Conservation (phyloP, 257 asterid species). For the Salvia rosmarinus region DNA sequence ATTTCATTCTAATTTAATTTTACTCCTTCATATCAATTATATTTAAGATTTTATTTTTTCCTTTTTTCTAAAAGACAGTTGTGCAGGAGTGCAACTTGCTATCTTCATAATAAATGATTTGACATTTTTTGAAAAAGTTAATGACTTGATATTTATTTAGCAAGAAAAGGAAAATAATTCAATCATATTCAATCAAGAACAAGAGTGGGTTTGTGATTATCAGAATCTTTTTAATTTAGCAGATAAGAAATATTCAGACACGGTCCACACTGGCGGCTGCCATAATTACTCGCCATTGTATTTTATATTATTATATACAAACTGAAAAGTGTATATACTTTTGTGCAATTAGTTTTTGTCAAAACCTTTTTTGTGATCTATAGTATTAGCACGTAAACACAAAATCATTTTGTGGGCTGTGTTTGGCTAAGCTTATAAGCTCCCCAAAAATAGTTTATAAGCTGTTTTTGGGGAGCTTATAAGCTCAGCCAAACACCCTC, state of each 20-base stretch:
- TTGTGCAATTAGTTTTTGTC: background rate
- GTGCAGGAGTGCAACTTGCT: background rate
- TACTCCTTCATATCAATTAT: too few relatives aligned
- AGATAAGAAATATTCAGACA: conserved; percentile 22
- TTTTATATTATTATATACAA: background rate
- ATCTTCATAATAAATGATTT: background rate
- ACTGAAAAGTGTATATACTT: background rate
- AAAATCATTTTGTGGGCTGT: too few relatives aligned
- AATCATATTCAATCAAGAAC: conserved; percentile 3
- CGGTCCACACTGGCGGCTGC: conserved; percentile 31
- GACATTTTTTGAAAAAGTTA: too few relatives aligned
- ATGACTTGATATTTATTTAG: background rate
- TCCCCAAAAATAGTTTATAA: too few relatives aligned
- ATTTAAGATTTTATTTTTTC: too few relatives aligned
- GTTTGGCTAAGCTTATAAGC: too few relatives aligned
- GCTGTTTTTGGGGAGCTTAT: too few relatives aligned
- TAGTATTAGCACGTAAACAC: too few relatives aligned
- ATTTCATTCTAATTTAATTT: too few relatives aligned
- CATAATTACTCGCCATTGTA: background rate
- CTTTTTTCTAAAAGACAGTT: background rate
- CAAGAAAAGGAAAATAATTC: background rate
- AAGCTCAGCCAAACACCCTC: too few relatives aligned
- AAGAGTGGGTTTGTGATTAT: conserved; percentile 12
- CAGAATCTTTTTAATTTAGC: conserved; percentile 5
- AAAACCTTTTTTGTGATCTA: background rate